These are phyloP conservation scores for Glycine latifolia DNA, from an alignment of 306 rosid genomes.

Conservation along the genomic window DNA sequence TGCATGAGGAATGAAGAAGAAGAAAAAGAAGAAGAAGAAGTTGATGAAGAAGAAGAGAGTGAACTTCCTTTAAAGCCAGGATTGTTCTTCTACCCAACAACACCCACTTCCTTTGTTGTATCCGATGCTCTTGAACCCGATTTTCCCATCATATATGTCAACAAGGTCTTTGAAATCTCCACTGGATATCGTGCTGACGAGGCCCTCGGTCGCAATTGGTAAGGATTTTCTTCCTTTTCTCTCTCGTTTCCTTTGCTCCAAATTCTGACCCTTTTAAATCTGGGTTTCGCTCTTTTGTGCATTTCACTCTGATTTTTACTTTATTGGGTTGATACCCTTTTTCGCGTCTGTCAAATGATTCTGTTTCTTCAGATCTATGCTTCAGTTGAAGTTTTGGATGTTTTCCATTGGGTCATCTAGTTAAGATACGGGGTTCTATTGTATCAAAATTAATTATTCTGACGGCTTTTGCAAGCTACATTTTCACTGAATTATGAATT, in stretches of 20 bases:
- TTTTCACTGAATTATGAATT: conserved; percentile 24
- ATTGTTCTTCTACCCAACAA: conserved; percentile 64
- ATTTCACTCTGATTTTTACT: too few relatives aligned
- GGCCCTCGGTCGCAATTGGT: conserved; percentile 96
- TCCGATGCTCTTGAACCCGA: conserved; percentile 93
- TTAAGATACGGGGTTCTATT: too few relatives aligned
- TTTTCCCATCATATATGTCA: conserved; percentile 88
- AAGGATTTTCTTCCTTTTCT: background rate
- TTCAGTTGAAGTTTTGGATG: background rate
- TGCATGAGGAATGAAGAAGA: conserved; percentile 42
- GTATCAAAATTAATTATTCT: background rate
- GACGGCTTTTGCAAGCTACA: background rate
- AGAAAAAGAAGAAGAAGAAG: conserved; percentile 23
- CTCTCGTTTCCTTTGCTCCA: too few relatives aligned
- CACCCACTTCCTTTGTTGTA: conserved; percentile 86
- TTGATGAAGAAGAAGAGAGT: conserved; percentile 51
- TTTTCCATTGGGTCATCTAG: background rate
- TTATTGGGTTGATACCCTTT: too few relatives aligned
- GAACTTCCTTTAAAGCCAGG: conserved; percentile 68
- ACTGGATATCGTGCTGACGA: conserved; percentile 95
- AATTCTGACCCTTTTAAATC: too few relatives aligned
- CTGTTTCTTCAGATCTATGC: conserved; percentile 49
- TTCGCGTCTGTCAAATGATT: conserved; percentile 39
- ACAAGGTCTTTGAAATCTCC: conserved; percentile 86
- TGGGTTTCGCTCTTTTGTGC: too few relatives aligned